Conservation (phyloP, 257 asterid genomes). For the Capsicum pubescens region DNA sequence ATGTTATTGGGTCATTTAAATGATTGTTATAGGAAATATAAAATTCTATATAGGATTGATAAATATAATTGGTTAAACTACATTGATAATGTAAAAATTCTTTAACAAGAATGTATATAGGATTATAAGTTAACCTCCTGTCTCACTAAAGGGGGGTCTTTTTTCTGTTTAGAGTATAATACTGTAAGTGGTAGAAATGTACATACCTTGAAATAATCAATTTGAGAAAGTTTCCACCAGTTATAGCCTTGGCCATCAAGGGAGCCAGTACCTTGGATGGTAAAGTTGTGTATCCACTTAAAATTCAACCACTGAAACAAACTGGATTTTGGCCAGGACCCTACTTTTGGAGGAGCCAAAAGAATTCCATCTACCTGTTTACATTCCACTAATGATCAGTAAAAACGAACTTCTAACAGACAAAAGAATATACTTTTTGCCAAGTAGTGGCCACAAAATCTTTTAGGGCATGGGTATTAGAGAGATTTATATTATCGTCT, state of each 20-base stretch:
- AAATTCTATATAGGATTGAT: too few species aligned
- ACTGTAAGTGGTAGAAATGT: not conserved
- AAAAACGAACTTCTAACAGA: not conserved
- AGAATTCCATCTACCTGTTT: constrained; percentile 71
- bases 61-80: not conserved
- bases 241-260: constrained; percentile 82
- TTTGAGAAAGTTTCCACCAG: constrained; percentile 70
- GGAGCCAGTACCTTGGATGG: constrained; percentile 74
- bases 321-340: constrained; percentile 68
- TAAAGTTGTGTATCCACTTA: constrained; percentile 74
- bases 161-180: not conserved
- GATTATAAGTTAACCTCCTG: not conserved
- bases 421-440: constrained; percentile 24
- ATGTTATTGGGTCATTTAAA: not conserved
- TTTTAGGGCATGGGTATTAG: not conserved
- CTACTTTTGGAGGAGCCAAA: constrained; percentile 63
- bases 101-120: not conserved
- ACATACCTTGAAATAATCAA: constrained; percentile 46
- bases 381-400: not conserved
- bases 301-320: constrained; percentile 80
- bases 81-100: not conserved
- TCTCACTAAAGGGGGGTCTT: not conserved
- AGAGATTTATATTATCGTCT: not conserved
- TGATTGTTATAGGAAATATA: not conserved
- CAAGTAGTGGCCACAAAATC: constrained; percentile 11